Conservation (phyloP, 2,329 filamentous ascomycete genomes). For the Clonostachys rhizophaga region DNA sequence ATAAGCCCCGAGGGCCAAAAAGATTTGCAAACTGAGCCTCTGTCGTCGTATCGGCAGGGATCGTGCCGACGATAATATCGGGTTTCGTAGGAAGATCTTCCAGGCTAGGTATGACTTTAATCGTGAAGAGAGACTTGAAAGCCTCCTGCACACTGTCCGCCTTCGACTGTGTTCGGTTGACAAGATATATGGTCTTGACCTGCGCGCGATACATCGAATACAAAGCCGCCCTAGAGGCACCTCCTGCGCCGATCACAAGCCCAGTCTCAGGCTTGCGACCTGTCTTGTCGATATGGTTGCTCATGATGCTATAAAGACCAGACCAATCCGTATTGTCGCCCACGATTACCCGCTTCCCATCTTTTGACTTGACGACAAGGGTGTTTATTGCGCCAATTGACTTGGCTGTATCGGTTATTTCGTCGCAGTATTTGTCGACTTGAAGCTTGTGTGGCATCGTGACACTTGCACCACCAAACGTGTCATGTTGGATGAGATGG, state of each 20-base stretch:
- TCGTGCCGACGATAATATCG: background rate
- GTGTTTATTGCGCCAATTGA: constrained; percentile 1
- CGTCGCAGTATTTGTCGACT: constrained; percentile 1
- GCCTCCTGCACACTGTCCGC: background rate
- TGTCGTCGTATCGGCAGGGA: background rate
- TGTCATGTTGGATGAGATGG: background rate
- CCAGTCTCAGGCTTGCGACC: background rate
- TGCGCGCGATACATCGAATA: background rate
- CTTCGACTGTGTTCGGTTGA: background rate
- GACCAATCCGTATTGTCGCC: constrained; percentile 2
- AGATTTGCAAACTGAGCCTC: background rate
- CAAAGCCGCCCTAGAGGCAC: background rate
- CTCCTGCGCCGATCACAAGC: constrained; percentile 1
- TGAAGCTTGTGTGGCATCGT: constrained; percentile 3
- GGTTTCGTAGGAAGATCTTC: background rate
- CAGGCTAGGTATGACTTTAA: background rate
- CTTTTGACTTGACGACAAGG: background rate
- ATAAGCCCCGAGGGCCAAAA: background rate
- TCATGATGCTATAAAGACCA: background rate
- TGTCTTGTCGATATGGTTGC: background rate
- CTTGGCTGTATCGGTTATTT: background rate
- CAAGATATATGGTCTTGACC: background rate
- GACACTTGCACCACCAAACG: constrained; percentile 1
- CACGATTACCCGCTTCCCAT: background rate
- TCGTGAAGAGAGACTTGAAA: background rate